Base-by-base conservation (phyloP, 768 basidiomycete species). In the Pulveroboletus sp. region DNA sequence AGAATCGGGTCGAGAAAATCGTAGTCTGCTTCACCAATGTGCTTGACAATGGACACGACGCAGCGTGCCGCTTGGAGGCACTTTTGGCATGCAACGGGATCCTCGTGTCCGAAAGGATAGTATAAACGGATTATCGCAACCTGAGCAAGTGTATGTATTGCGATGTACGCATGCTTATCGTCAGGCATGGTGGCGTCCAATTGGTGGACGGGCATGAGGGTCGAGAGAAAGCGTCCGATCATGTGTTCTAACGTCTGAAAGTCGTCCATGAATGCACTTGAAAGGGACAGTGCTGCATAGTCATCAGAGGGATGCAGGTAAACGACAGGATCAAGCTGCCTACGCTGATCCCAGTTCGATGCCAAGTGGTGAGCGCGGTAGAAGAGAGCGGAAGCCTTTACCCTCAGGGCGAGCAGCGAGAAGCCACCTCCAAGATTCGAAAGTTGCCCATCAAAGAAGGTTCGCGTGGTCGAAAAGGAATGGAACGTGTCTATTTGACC, bases 1-100 rank as follows among this genome's bases (percentile, higher is more conserved):
- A 89, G 74, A 55, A 89, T 79, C 24, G 87, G 87, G 69, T 90
- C 87, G n/a, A 89, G 74, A 66, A 80, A 84, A 35, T 78, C 75
- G 54, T 79, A 84, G 58, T 89, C 86, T 57, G 75, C 66, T 24
- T 87, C 83, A 24, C 74, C 65, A 48, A 88, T 72, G 52, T 80
- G 78, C 58, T 82, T 82, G 61, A 83, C 76, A 59, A 89, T 68
- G 36, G 77, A 70, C 45, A 80, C 75, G 54, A 79, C 78, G 32
- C 79, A 71, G 46, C 80, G 76, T 17, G 86, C 83, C 26, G 86
- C 82, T 35, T 71, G 75, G 39, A 83, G 69, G 54, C 84, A 83
- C 65, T 86, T 87, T 28, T 82, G 83, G 55, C 82, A 83, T 18
- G 81, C 76, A 40, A 76, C 62, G 12, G 76, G 71, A 60, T 85